Evolutionary conservation across 31 red algal genomes (phyloP), one percentile per base, ranked within the genome.

Genomic region (Odonthalia washingtoniensis): DNA sequence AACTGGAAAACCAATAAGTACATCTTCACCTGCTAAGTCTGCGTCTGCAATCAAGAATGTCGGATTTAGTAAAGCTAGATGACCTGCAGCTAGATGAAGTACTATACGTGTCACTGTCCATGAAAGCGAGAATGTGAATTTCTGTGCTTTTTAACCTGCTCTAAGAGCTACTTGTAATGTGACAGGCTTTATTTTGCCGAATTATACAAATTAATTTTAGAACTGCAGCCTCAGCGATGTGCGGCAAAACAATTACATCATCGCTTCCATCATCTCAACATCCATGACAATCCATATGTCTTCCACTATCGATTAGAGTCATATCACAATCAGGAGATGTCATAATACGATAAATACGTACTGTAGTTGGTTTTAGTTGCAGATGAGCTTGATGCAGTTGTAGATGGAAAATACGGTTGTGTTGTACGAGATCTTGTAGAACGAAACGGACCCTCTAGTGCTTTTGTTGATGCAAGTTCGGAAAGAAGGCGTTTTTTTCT

Each of bases 211-310:
- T 74, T 9, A 65, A 0, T 53, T 72, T 12, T 3, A 74, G 30
- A 4, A 40, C 68, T 3, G 66, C 82, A 3, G 18, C 26, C 9
- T 74, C 82, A 34, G 41, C 67, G 0, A 85, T 0, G 9, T 27
- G 28, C 18, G 66, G 21, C n/a, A 1, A 57, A 28, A 45, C 82
- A 32, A 85, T 72, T 21, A 27, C 74, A 27, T 87, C 62, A 46
- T 87, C 70, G 34, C 83, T 75, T 34, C 83, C 83, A 36, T 87
- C 83, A 38, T 87, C 83, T 28, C 83, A 87, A 24, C 83, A 72
- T 14, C 83, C 70, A 46, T 39, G n/a, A n/a, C n/a, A n/a, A n/a
- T n/a, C n/a, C n/a, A n/a, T n/a, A n/a, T n/a, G n/a, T n/a, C n/a
- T n/a, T n/a, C n/a, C n/a, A n/a, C n/a, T n/a, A n/a, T n/a, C n/a